phyloP scores from a whole-genome alignment of 805 yeast genomes.

The Candida saitoana region DNA sequence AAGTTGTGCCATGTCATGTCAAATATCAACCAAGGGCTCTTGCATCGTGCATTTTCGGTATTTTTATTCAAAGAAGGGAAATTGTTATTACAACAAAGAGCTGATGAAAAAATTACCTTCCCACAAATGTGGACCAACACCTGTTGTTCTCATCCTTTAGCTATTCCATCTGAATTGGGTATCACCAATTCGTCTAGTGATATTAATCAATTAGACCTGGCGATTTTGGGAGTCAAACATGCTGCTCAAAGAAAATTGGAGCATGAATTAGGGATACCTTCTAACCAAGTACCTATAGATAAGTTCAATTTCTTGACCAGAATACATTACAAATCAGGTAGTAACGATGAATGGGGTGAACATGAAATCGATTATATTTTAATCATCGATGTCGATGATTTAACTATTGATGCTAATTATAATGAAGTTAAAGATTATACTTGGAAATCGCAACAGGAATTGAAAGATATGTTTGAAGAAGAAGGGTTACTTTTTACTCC shows the following conservation, averaged over 20 bases:
- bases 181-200: constrained; percentile 13
- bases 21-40: constrained; percentile 77
- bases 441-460: constrained; percentile 66
- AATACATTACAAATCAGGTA: constrained; percentile 77
- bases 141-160: constrained; percentile 96
- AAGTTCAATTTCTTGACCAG: constrained; percentile 82
- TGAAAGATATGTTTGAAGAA: constrained; percentile 75
- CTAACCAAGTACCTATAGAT: constrained; percentile 55
- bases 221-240: constrained; percentile 71
- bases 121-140: constrained; percentile 98
- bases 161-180: constrained; percentile 79
- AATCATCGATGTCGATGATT: constrained; percentile 57
- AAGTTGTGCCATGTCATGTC: constrained; percentile 85
- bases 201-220: constrained; percentile 43
- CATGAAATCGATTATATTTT: constrained; percentile 96
- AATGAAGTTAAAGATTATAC: constrained; percentile 76
- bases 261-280: constrained; percentile 86
- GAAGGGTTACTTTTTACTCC: constrained; percentile 78
- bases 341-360: constrained; percentile 83
- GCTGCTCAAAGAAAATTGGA: constrained; percentile 92
- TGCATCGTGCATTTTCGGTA: constrained; percentile 96
- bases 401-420: constrained; percentile 58
- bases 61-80: constrained; percentile 78
- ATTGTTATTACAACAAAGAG: constrained; percentile 89
- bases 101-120: constrained; percentile 93